Percentiles rank a stretch among this genome's conserved stretches.
Conservation (phyloP, 805 yeast species). For the Pichia kluyveri region DNA sequence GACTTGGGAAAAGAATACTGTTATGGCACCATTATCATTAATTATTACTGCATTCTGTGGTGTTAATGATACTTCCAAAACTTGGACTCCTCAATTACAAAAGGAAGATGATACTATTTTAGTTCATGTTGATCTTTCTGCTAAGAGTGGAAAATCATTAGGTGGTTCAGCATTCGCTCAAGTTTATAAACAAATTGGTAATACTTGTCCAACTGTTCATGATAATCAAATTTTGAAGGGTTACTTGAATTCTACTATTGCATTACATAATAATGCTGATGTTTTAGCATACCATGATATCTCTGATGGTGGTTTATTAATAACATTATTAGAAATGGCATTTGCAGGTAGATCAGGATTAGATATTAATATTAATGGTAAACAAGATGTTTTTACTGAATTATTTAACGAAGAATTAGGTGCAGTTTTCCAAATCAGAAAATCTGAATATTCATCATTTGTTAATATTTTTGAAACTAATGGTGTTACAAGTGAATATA, state of each 20-base stretch:
- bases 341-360: slow-evolving; percentile 91
- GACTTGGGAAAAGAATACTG: slow-evolving; percentile 92
- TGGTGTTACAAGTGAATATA: slow-evolving; percentile 45
- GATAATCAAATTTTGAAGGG: slow-evolving; percentile 53
- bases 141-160: slow-evolving; percentile 42
- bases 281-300: slow-evolving; percentile 91
- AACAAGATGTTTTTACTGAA: slow-evolving; percentile 32
- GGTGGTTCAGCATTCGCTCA: slow-evolving; percentile 97
- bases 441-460: slow-evolving; percentile 46
- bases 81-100: slow-evolving; percentile 89
- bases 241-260: slow-evolving; percentile 59
- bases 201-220: slow-evolving; percentile 75
- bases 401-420: slow-evolving; percentile 93
- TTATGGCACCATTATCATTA: slow-evolving; percentile 89
- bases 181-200: slow-evolving; percentile 82
- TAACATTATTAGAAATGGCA: slow-evolving; percentile 88
- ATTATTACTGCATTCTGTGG: slow-evolving; percentile 89
- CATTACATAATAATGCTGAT: slow-evolving; percentile 56
- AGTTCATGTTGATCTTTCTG: slow-evolving; percentile 74
- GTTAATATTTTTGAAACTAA: slow-evolving; percentile 42
- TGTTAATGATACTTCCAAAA: slow-evolving; percentile 71
- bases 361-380: slow-evolving; percentile 38
- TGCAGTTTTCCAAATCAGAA: slow-evolving; percentile 82
- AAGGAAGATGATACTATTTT: slow-evolving; percentile 49
- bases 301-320: slow-evolving; percentile 92